Conservation (phyloP, 495 filamentous ascomycete species). For the Massariosphaeria phaeospora region DNA sequence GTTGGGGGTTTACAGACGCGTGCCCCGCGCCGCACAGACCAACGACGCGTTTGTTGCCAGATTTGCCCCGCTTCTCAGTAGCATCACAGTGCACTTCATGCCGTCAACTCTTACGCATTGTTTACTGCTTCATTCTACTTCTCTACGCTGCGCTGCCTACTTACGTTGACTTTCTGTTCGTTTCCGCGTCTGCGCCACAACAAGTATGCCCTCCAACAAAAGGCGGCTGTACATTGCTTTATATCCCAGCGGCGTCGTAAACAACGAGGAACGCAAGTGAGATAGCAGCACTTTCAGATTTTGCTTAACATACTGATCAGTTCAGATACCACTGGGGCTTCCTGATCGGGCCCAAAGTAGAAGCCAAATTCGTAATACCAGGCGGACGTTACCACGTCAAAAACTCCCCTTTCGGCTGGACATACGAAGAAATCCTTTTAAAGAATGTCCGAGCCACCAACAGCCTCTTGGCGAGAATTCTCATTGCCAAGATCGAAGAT, state of each 20-base stretch:
- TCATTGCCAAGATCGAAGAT: slow-evolving; percentile 20
- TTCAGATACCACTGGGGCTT: slow-evolving; percentile 24
- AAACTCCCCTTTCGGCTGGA: slow-evolving; percentile 16
- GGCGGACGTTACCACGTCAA: slow-evolving; percentile 19
- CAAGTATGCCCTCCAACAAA: slow-evolving; percentile 16
- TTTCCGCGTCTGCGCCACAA: slow-evolving; percentile 1
- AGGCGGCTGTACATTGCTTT: slow-evolving; percentile 12
- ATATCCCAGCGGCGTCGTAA: slow-evolving; percentile 16
- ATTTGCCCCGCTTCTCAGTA: too few species aligned
- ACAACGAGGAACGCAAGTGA: slow-evolving; percentile 23
- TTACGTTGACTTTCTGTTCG: slow-evolving; percentile 4
- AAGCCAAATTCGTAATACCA: slow-evolving; percentile 3
- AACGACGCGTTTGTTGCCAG: too few species aligned
- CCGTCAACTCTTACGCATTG: background rate
- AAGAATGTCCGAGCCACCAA: slow-evolving; percentile 12
- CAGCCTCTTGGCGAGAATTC: slow-evolving; percentile 10
- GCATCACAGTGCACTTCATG: too few species aligned
- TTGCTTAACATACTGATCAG: background rate
- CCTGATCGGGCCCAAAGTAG: slow-evolving; percentile 19
- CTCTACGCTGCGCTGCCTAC: slow-evolving; percentile 1
- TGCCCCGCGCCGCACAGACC: too few species aligned
- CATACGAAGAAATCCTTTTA: slow-evolving; percentile 16
- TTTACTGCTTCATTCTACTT: background rate
- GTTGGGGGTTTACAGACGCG: too few species aligned
- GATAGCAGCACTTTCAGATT: slow-evolving; percentile 3